Base-by-base conservation (phyloP, 495 filamentous ascomycete species). In the Aspergillus egyptiacus region DNA sequence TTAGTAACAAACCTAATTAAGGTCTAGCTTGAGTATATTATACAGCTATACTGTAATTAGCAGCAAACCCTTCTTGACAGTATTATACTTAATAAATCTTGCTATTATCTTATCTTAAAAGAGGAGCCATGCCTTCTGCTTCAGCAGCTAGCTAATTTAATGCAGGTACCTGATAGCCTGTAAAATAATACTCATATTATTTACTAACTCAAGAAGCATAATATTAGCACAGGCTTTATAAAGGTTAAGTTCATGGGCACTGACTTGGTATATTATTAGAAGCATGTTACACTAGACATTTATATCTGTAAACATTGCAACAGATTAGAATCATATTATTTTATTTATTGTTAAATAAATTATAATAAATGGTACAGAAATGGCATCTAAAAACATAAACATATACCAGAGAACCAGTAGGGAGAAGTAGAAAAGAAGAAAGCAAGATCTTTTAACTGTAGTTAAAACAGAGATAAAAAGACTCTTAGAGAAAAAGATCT, bases 161-260 rank as follows among this genome's bases (percentile, higher is more conserved):
- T 41, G 47, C 6, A 50, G 11, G 6, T 37, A 14, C 13, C 47
- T 37, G 15, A 40, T 37, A 3, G 19, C 38, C 20, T 51, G 48
- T 14, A 44, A 65, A 5, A 52, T 66, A 14, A 43, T 68, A 0
- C 48, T 56, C 6, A 58, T 57, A 7, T n/a, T 69, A 17, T 64
- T 58, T 0, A 50, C 32, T 5, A 63, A 62, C n/a, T 41, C 67
- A 28, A 31, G 61, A 2, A 43, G 60, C 3, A 57, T 50, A 2
- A 61, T 54, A 0, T 33, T 56, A 11, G 58, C 3, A 19, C 47
- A 50, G 6, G n/a, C 34, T 3, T 0, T 8, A 17, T 50, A 37
- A 2, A 50, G 10, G n/a, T 50, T 50, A 0, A 50, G 27, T 0
- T 25, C 37, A 15, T 8, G 13, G 6, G 14, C 20, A 1, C 23